These are phyloP conservation scores for Hypomyces rosellus DNA, from an alignment of 2,329 filamentous ascomycete genomes.

Conservation along the genomic window DNA sequence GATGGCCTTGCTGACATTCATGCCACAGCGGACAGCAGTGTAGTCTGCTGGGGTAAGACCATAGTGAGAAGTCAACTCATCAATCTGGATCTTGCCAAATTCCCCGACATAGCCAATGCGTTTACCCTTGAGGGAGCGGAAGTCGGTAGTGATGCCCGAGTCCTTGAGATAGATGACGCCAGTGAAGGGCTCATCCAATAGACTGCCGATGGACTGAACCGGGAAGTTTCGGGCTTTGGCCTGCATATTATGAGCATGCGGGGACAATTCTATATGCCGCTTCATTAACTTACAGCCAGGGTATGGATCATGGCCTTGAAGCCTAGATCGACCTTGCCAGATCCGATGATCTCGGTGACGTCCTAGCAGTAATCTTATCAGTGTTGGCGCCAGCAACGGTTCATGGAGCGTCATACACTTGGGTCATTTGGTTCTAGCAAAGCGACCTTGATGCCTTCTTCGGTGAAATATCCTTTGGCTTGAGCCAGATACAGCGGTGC, in stretches of 20 bases:
- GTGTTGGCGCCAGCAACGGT: neutral
- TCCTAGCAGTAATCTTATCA: constrained; percentile 39
- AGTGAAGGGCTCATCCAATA: constrained; percentile 75
- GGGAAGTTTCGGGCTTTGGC: constrained; percentile 72
- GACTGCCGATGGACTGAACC: constrained; percentile 63
- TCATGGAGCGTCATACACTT: constrained; percentile 41
- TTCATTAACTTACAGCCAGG: constrained; percentile 48
- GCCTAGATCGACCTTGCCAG: constrained; percentile 68
- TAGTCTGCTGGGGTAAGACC: constrained; percentile 68
- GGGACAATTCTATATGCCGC: neutral
- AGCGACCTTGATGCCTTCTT: constrained; percentile 72
- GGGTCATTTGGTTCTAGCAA: constrained; percentile 74
- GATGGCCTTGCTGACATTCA: constrained; percentile 75
- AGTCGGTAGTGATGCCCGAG: constrained; percentile 68
- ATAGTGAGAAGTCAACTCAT: constrained; percentile 72
- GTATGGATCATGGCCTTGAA: constrained; percentile 85
- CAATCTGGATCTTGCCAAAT: constrained; percentile 79
- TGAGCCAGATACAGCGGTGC: constrained; percentile 72
- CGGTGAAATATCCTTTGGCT: constrained; percentile 66
- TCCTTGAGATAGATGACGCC: constrained; percentile 71
- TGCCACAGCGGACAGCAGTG: constrained; percentile 70
- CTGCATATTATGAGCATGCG: constrained; percentile 26
- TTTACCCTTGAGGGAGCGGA: constrained; percentile 68
- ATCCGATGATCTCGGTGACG: constrained; percentile 76
- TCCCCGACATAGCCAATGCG: constrained; percentile 75